These are phyloP conservation scores for Boletus fagicola DNA, from an alignment of 768 basidiomycete genomes.

Conservation along the genomic window DNA sequence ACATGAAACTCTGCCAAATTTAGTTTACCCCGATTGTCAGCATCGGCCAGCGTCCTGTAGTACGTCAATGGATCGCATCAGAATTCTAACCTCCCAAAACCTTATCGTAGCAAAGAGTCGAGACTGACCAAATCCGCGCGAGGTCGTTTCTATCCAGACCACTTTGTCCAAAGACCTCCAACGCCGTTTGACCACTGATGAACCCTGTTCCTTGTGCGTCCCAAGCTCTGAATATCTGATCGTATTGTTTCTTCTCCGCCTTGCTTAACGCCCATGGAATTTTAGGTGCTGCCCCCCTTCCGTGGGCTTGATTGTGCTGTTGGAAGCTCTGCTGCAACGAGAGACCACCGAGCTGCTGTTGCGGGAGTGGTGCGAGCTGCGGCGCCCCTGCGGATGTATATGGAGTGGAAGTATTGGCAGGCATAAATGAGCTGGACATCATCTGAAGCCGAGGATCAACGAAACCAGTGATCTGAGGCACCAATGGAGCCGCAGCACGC, in stretches of 20 bases:
- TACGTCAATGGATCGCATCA: background rate
- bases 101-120: background rate
- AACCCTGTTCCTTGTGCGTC: conserved; percentile 79
- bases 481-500: conserved; percentile 44
- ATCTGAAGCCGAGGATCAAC: conserved; percentile 81
- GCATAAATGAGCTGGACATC: conserved; percentile 94
- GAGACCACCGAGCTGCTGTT: conserved; percentile 51
- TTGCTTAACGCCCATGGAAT: conserved; percentile 86
- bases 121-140: conserved; percentile 84
- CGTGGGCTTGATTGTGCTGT: conserved; percentile 76
- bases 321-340: conserved; percentile 83
- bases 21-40: conserved; percentile 91
- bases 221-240: conserved; percentile 97
- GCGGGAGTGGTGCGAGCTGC: conserved; percentile 56
- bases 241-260: conserved; percentile 94
- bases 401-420: conserved; percentile 59
- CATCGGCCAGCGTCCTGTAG: conserved; percentile 85
- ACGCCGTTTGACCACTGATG: conserved; percentile 78
- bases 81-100: background rate
- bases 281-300: conserved; percentile 61
- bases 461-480: conserved; percentile 77
- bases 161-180: conserved; percentile 93
- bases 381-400: conserved; percentile 61
- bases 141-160: conserved; percentile 87
- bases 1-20: conserved; percentile 97